A percentile compares a stretch with the other conserved stretches of the same genome.
Conservation (phyloP, 2,329 filamentous ascomycete species). For the Nemania sp. region DNA sequence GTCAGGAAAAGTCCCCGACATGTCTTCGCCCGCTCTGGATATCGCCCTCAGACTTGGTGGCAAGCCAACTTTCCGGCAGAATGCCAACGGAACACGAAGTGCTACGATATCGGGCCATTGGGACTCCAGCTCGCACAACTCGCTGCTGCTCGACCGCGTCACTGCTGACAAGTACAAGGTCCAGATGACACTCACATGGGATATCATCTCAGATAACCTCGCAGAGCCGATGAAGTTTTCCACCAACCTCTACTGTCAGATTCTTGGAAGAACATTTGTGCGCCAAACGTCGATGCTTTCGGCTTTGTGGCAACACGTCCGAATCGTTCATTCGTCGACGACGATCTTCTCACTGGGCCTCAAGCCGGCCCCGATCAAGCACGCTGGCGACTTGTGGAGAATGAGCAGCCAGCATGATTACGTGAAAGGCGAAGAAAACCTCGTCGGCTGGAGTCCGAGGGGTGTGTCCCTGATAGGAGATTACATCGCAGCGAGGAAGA, state of each 20-base stretch:
- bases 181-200: conserved; percentile 85
- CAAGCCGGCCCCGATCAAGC: conserved; percentile 86
- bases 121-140: conserved; percentile 93
- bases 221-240: conserved; percentile 88
- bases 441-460: conserved; percentile 83
- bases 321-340: conserved; percentile 85
- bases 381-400: conserved; percentile 91
- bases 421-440: conserved; percentile 90
- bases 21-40: conserved; percentile 72
- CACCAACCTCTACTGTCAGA: conserved; percentile 79
- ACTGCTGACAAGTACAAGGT: conserved; percentile 93
- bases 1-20: conserved; percentile 81
- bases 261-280: conserved; percentile 81
- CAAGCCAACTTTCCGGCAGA: conserved; percentile 78
- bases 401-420: conserved; percentile 96
- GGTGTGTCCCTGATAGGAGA: conserved; percentile 91
- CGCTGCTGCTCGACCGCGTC: conserved; percentile 88
- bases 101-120: conserved; percentile 90
- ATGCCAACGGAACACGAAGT: conserved; percentile 87
- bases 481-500: conserved; percentile 75
- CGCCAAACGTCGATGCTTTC: conserved; percentile 87
- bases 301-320: conserved; percentile 80
- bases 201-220: conserved; percentile 80
- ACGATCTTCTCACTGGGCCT: conserved; percentile 86
- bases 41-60: conserved; percentile 77